Conservation (phyloP, 2,329 filamentous ascomycete genomes). For the Ceratocystis variospora region DNA sequence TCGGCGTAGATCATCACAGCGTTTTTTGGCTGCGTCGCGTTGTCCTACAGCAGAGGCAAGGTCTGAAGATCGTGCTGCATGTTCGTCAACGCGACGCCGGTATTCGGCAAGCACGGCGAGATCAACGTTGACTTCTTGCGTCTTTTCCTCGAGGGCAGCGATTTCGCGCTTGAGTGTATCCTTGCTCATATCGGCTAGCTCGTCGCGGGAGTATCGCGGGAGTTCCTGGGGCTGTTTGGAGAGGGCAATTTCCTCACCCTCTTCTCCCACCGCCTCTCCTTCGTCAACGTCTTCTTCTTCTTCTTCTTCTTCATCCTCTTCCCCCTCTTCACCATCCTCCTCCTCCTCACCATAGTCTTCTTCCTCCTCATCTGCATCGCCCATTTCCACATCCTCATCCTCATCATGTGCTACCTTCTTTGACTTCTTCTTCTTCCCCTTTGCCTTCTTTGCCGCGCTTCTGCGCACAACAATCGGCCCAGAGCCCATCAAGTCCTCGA, state of each 20-base stretch:
- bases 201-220: constrained; percentile 62
- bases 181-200: constrained; percentile 53
- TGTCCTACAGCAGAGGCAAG: constrained; percentile 61
- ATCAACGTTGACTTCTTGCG: constrained; percentile 75
- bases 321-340: constrained; percentile 20
- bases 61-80: constrained; percentile 68
- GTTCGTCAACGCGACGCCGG: constrained; percentile 70
- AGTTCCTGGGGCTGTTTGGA: constrained; percentile 41
- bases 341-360: constrained; percentile 23
- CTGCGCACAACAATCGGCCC: constrained; percentile 20
- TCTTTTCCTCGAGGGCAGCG: constrained; percentile 51
- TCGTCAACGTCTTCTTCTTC: constrained; percentile 11
- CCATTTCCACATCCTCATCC: constrained; percentile 20
- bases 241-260: constrained; percentile 22
- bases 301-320: constrained; percentile 24
- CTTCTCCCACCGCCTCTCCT: constrained; percentile 22
- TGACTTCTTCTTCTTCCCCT: neutral
- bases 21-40: constrained; percentile 79
- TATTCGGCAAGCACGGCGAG: constrained; percentile 81
- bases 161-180: constrained; percentile 48
- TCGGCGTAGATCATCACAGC: constrained; percentile 80
- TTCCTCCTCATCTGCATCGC: constrained; percentile 19
- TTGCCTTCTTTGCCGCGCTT: constrained; percentile 4
- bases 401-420: constrained; percentile 20
- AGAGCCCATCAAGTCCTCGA: constrained; percentile 49